Conservation (phyloP, 371 early-diverging fungal species). For the Mucor indicus region DNA sequence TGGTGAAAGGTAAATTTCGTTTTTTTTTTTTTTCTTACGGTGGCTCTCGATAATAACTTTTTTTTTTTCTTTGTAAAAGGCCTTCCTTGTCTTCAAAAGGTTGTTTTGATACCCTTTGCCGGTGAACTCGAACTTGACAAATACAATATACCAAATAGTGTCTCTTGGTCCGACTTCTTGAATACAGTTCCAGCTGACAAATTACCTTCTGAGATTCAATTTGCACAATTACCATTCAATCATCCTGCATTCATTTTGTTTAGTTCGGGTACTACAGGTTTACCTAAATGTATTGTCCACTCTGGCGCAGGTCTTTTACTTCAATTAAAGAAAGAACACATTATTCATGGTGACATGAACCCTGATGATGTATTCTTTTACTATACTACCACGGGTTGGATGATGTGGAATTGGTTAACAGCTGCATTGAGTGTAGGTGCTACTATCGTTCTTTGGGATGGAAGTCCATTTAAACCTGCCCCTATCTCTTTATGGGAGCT, state of each 20-base stretch:
- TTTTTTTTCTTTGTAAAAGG: conserved; percentile 20
- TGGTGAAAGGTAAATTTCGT: conserved; percentile 53
- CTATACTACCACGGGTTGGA: conserved; percentile 97
- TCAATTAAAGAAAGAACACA: conserved; percentile 93
- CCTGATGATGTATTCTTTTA: conserved; percentile 84
- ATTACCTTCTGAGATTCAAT: conserved; percentile 48
- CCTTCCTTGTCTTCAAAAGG: conserved; percentile 59
- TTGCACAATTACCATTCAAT: conserved; percentile 87
- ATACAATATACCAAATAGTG: conserved; percentile 32
- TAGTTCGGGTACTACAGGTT: conserved; percentile 96
- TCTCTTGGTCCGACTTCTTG: conserved; percentile 49
- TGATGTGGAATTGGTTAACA: conserved; percentile 99
- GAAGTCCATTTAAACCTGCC: conserved; percentile 90
- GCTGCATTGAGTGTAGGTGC: conserved; percentile 75
- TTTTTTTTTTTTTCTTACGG: not conserved
- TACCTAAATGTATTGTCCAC: conserved; percentile 98
- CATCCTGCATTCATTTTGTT: conserved; percentile 96
- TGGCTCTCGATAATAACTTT: not conserved
- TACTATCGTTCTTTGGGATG: conserved; percentile 90
- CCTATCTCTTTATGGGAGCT: conserved; percentile 78
- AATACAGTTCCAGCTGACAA: conserved; percentile 26
- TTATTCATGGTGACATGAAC: conserved; percentile 78
- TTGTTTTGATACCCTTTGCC: conserved; percentile 79
- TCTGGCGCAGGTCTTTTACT: conserved; percentile 89
- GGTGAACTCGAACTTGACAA: conserved; percentile 6